phyloP scores from a whole-genome alignment of 75 land plant species.

The Selaginella tamariscina region DNA sequence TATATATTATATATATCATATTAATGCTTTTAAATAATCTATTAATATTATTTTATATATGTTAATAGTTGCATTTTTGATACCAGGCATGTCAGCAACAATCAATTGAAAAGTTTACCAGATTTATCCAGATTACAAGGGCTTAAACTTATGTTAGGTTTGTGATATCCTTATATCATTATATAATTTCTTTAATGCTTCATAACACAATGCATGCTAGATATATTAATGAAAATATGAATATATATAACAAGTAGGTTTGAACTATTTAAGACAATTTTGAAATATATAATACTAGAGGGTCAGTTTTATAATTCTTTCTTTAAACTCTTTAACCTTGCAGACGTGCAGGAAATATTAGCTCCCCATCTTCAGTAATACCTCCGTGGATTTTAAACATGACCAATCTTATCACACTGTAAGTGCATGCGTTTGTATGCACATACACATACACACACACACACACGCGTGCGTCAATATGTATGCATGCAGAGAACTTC shows the following conservation, averaged over 20 bases:
- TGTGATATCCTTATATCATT: no score
- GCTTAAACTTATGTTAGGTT: neutral
- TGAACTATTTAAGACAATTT: no score
- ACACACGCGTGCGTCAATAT: no score
- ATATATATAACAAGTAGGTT: no score
- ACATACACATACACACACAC: no score
- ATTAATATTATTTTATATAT: neutral
- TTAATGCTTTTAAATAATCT: no score
- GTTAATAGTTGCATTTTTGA: neutral
- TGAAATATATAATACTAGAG: no score
- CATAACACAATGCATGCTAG: no score
- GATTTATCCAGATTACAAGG: neutral
- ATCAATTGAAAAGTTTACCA: slow-evolving; percentile 4
- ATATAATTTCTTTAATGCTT: neutral
- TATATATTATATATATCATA: no score
- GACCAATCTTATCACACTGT: neutral
- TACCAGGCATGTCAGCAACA: slow-evolving; percentile 16
- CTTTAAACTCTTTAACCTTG: neutral
- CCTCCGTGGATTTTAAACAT: neutral
- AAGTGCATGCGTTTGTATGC: no score
- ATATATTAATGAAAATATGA: no score
- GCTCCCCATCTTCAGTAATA: neutral
- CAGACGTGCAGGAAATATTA: neutral
- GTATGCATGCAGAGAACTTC: neutral
- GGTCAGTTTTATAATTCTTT: neutral